Evolutionary conservation across 345 rosid genomes (phyloP).

Genomic region (Mallotus nudiflorus): DNA sequence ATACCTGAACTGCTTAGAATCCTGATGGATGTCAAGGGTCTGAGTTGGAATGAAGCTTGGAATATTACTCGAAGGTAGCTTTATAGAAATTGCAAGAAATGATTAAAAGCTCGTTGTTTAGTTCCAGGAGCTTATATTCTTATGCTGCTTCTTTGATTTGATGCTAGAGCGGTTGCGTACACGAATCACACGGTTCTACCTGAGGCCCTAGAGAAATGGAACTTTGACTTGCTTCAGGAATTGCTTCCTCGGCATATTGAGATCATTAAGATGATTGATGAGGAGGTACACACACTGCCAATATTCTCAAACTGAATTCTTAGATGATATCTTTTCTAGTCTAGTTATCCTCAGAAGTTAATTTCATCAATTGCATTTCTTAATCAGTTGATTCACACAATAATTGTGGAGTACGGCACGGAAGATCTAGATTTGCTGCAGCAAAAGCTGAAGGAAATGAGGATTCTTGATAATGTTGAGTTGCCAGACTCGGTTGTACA

Average conservation of each 20-base stretch:
- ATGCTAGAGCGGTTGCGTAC: constrained; percentile 48
- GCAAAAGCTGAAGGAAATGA: constrained; percentile 45
- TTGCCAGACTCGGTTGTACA: constrained; percentile 39
- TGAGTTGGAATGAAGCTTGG: constrained; percentile 56
- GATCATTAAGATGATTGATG: constrained; percentile 48
- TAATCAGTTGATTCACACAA: constrained; percentile 41
- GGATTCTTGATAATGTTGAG: constrained; percentile 49
- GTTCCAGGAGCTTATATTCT: background rate
- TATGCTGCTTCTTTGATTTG: background rate
- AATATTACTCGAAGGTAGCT: constrained; percentile 44
- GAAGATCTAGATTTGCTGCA: constrained; percentile 43
- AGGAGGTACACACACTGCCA: constrained; percentile 31
- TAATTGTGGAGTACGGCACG: constrained; percentile 39
- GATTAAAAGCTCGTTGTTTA: background rate
- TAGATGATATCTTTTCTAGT: background rate
- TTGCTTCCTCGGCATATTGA: constrained; percentile 56
- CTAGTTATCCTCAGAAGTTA: background rate
- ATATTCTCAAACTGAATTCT: background rate
- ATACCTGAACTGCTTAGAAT: constrained; percentile 55
- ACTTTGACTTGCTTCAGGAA: constrained; percentile 47
- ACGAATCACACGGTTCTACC: constrained; percentile 56
- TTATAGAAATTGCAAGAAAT: background rate
- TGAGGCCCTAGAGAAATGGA: constrained; percentile 61
- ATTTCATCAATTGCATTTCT: background rate
- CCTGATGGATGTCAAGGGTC: constrained; percentile 45